Evolutionary conservation across 495 filamentous ascomycete species (phyloP).

Genomic region (Lophium mytilinum): DNA sequence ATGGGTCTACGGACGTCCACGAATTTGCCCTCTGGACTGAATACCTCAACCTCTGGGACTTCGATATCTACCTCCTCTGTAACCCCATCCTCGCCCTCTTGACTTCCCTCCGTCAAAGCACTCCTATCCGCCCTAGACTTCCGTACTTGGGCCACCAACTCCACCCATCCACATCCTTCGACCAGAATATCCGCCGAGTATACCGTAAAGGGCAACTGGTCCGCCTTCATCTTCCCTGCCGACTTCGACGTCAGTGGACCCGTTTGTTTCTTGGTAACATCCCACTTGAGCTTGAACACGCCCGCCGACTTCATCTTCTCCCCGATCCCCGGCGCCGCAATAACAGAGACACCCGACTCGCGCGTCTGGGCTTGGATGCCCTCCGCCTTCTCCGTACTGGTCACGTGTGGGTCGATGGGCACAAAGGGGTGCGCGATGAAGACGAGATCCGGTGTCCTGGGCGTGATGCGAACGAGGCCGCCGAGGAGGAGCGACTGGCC

Average conservation of each 20-base stretch:
- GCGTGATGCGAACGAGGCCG: constrained; percentile 83
- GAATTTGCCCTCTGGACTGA: constrained; percentile 71
- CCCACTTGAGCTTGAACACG: constrained; percentile 62
- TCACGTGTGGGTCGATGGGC: constrained; percentile 62
- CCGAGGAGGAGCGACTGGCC: constrained; percentile 76
- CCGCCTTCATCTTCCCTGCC: constrained; percentile 44
- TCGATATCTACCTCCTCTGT: constrained; percentile 14
- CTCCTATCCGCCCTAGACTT: constrained; percentile 33
- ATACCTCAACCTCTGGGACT: constrained; percentile 74
- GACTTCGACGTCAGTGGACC: constrained; percentile 48
- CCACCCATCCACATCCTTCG: constrained; percentile 88
- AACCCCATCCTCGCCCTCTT: constrained; percentile 18
- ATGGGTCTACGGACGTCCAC: constrained; percentile 62
- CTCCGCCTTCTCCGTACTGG: constrained; percentile 69
- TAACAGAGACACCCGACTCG: constrained; percentile 48
- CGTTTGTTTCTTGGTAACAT: constrained; percentile 66
- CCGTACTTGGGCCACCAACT: constrained; percentile 74
- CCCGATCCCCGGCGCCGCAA: constrained; percentile 50
- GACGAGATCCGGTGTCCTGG: constrained; percentile 51
- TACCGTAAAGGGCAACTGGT: constrained; percentile 66
- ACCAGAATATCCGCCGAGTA: constrained; percentile 77
- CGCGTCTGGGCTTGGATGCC: constrained; percentile 50
- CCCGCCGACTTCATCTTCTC: constrained; percentile 59
- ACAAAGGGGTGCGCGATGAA: constrained; percentile 74
- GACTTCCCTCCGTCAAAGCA: background rate